Percentiles rank a stretch among this genome's conserved stretches.
Conservation (phyloP, 192 early-diverging fungal genomes). For the Coemansia sp. region DNA sequence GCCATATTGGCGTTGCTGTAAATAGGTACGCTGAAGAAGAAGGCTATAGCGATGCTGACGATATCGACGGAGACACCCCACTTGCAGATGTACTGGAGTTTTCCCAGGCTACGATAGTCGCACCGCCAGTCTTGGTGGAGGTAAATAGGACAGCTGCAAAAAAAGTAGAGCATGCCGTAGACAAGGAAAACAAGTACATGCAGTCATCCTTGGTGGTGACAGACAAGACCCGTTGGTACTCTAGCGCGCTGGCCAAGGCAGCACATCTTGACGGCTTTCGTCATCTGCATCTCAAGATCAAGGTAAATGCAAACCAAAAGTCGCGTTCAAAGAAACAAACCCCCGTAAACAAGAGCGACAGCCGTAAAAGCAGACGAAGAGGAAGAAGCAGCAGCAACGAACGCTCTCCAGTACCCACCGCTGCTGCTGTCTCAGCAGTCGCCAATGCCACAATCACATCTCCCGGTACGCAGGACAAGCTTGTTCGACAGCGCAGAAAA, state of each 20-base stretch:
- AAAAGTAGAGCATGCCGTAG: neutral
- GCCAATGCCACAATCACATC: neutral
- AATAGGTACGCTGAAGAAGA: neutral
- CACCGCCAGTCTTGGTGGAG: neutral
- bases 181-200: neutral
- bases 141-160: neutral
- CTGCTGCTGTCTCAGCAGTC: neutral
- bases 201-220: conserved; percentile 8
- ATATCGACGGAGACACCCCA: conserved; percentile 19
- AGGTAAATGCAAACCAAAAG: neutral
- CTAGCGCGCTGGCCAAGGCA: conserved; percentile 27
- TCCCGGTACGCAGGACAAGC: neutral
- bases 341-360: neutral
- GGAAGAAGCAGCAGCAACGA: neutral
- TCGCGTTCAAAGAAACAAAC: neutral
- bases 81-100: conserved; percentile 23
- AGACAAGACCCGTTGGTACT: conserved; percentile 29
- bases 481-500: neutral
- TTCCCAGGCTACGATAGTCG: neutral
- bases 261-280: conserved; percentile 33
- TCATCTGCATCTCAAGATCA: conserved; percentile 31
- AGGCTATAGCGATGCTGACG: neutral
- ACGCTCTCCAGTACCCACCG: neutral
- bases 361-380: conserved; percentile 10
- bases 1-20: neutral